Conservation (phyloP, 352 stramenopile genomes). For the Globisporangium camurandrum region DNA sequence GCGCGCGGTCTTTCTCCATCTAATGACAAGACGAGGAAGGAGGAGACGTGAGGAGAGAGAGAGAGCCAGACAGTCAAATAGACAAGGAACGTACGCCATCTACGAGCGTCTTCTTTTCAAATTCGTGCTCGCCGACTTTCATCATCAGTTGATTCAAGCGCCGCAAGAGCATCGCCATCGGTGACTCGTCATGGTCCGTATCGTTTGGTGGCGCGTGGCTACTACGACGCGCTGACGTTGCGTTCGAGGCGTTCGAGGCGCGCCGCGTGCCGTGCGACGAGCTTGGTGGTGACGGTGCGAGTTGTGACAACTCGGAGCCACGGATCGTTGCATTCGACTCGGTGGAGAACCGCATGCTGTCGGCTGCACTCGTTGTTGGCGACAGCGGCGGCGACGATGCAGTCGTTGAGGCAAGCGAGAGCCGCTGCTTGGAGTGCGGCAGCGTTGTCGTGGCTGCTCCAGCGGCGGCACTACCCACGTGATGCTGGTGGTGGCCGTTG, state of each 20-base stretch:
- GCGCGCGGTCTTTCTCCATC: constrained; percentile 76
- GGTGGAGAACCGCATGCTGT: constrained; percentile 9
- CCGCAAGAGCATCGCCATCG: constrained; percentile 74
- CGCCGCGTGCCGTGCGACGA: constrained; percentile 5
- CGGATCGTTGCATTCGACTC: constrained; percentile 7
- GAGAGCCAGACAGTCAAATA: neutral
- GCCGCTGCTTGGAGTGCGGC: constrained; percentile 4
- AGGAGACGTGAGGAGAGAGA: neutral
- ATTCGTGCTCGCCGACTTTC: constrained; percentile 79
- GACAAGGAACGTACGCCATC: constrained; percentile 27
- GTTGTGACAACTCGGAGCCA: constrained; percentile 8
- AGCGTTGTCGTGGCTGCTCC: neutral
- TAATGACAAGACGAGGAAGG: too few species aligned
- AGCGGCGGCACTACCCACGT: too few species aligned
- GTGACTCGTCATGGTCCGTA: constrained; percentile 26
- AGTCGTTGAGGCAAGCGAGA: constrained; percentile 12
- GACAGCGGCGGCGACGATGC: constrained; percentile 14
- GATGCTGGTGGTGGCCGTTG: too few species aligned
- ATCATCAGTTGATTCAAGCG: constrained; percentile 80
- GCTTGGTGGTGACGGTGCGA: constrained; percentile 9
- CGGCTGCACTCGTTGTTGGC: constrained; percentile 4
- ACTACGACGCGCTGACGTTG: constrained; percentile 9
- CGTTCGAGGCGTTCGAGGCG: neutral
- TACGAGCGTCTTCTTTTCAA: constrained; percentile 82
- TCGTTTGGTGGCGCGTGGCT: constrained; percentile 8